phyloP scores from a whole-genome alignment of 345 rosid genomes.

The Citrus trifoliata region DNA sequence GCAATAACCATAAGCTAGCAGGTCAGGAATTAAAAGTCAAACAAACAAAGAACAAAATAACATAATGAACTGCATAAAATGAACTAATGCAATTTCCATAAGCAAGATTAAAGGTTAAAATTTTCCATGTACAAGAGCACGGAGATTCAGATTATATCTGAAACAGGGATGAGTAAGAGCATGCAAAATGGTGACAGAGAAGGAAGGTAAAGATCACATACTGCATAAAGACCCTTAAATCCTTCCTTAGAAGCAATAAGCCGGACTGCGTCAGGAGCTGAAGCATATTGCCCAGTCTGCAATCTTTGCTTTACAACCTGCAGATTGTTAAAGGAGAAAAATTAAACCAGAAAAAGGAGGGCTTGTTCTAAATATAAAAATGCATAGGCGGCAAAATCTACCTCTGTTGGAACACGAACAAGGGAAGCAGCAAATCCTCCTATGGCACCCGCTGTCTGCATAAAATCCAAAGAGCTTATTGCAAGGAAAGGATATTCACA shows the following conservation, averaged over 20 bases:
- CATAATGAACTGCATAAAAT: background rate
- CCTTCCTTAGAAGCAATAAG: conserved; percentile 77
- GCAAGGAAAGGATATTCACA: conserved; percentile 8
- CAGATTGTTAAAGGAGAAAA: conserved; percentile 5
- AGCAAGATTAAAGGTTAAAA: conserved; percentile 1
- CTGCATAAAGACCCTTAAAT: conserved; percentile 86
- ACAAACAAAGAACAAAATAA: background rate
- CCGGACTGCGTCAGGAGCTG: conserved; percentile 83
- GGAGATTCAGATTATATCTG: background rate
- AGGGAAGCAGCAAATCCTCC: conserved; percentile 96
- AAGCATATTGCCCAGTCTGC: conserved; percentile 90
- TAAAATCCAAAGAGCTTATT: conserved; percentile 10
- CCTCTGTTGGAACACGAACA: conserved; percentile 97
- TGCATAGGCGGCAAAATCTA: conserved; percentile 11
- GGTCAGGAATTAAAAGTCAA: background rate
- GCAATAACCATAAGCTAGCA: background rate
- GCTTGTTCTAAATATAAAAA: conserved; percentile 1
- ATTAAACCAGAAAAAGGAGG: background rate
- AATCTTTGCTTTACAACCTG: conserved; percentile 96
- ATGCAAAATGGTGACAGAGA: background rate
- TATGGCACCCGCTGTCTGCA: conserved; percentile 89
- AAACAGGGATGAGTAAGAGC: background rate
- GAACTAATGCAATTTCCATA: background rate
- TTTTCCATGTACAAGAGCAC: background rate
- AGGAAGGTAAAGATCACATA: conserved; percentile 28